Evolutionary conservation across 345 rosid species (phyloP).

Genomic region (Lenwebbia sp.): DNA sequence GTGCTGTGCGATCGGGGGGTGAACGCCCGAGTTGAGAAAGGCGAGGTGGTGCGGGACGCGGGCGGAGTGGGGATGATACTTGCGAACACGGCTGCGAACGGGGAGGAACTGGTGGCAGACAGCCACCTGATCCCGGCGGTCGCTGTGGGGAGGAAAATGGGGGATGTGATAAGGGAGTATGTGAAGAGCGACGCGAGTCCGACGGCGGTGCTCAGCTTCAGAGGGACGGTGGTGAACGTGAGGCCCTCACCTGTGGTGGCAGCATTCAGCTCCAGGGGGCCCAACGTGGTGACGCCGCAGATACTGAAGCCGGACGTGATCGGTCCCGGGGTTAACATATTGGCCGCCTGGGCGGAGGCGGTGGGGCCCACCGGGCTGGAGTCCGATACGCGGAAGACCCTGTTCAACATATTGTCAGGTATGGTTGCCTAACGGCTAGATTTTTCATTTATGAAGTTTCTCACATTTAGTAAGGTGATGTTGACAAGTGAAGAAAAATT

Average conservation of each 20-base stretch:
- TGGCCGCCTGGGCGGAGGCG: constrained; percentile 80
- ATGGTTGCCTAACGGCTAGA: constrained; percentile 12
- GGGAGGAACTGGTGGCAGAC: constrained; percentile 78
- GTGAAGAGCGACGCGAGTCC: constrained; percentile 35
- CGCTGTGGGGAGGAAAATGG: constrained; percentile 60
- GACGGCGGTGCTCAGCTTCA: constrained; percentile 42
- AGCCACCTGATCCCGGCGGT: constrained; percentile 72
- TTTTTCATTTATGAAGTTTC: background rate
- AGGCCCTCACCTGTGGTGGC: constrained; percentile 83
- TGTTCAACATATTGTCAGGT: constrained; percentile 88
- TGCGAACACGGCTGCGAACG: constrained; percentile 49
- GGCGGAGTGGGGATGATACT: constrained; percentile 91
- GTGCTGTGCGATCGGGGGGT: constrained; percentile 79
- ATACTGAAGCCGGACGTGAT: constrained; percentile 89
- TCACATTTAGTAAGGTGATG: background rate
- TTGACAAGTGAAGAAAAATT: background rate
- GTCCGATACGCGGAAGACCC: constrained; percentile 44
- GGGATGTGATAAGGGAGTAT: constrained; percentile 47
- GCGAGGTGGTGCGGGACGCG: constrained; percentile 64
- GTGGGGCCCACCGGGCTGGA: constrained; percentile 63
- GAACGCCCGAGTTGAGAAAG: constrained; percentile 76
- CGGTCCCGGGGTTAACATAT: constrained; percentile 87
- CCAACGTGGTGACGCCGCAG: constrained; percentile 61
- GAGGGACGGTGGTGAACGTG: constrained; percentile 64
- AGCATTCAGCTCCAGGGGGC: constrained; percentile 86